Conservation (phyloP, 2,329 filamentous ascomycete genomes). For the Myriangium duriaei region DNA sequence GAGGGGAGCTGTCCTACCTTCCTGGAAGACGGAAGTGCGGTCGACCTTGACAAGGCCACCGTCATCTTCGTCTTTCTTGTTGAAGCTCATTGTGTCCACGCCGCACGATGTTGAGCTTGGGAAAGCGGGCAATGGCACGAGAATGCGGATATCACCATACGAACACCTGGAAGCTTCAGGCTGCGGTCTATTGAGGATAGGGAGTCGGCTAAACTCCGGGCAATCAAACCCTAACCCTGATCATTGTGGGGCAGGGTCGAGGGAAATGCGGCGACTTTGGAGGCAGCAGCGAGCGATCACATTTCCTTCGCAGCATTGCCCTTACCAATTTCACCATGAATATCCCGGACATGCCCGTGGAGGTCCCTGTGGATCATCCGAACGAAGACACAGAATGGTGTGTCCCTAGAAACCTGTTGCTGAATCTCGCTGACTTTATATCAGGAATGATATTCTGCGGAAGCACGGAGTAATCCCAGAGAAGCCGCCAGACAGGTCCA, state of each 20-base stretch:
- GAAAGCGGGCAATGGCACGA: constrained; percentile 7
- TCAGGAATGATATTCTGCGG: constrained; percentile 93
- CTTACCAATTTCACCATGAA: too few species aligned
- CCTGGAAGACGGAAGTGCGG: constrained; percentile 94
- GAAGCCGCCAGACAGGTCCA: constrained; percentile 88
- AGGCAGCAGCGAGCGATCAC: too few species aligned
- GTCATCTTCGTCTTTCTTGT: constrained; percentile 99
- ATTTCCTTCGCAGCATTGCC: too few species aligned
- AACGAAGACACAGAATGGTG: constrained; percentile 98
- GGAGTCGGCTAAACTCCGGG: constrained; percentile 8
- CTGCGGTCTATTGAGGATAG: constrained; percentile 5
- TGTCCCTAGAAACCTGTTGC: constrained; percentile 5
- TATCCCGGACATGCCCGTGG: constrained; percentile 41
- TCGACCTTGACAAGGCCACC: constrained; percentile 91
- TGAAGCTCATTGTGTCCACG: constrained; percentile 62
- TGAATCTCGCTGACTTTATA: constrained; percentile 7
- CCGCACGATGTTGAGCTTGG: constrained; percentile 2
- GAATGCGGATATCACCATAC: constrained; percentile 1
- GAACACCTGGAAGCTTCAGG: constrained; percentile 10
- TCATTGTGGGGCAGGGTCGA: not conserved
- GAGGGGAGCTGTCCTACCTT: constrained; percentile 53
- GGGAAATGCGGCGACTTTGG: too few species aligned
- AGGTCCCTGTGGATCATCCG: constrained; percentile 84
- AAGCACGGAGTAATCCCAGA: constrained; percentile 97
- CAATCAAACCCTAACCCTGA: not conserved